Evolutionary conservation across 139 green algal species (phyloP), one percentile per base, ranked within the genome.

Genomic region (Asterochloris erici): DNA sequence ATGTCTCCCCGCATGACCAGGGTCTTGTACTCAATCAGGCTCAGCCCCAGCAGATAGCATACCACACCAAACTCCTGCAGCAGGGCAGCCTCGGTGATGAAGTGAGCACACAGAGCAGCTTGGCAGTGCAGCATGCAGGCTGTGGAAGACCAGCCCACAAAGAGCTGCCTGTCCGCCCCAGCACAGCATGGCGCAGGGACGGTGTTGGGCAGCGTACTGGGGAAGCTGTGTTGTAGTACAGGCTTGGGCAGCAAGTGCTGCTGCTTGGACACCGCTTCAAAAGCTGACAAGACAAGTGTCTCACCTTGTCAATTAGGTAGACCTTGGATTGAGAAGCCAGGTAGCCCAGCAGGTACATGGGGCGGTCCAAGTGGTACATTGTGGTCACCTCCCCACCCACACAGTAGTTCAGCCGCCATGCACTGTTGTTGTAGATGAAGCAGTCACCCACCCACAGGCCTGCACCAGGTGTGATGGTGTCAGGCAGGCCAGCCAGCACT

Each of bases 271-370:
- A 27, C 77, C 79, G 64, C 85, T 24, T 19, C 61, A 24, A 87
- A 88, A 90, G n/a, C 91, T 81, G 11, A 62, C 16, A 38, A 27
- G 14, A 54, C 38, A 54, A 54, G 2, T 54, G 38, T 54, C 38
- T 54, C 38, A 81, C 93, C 79, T 91, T 86, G 93, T 99, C 97
- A 77, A 99, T 96, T 27, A 99, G 91, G 90, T 98, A 99, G 64
- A 85, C 82, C 61, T 74, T 77, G 83, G 90, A 94, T 88, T 98
- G 93, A 24, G 89, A 83, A 2, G 96, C 96, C 69, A 99, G 88
- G 89, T 99, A 99, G 28, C 97, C 97, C 73, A 99, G 90, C 62
- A 99, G 89, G 90, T 98, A 99, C 92, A 98, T 96, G 60, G 97
- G 96, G 12, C 93, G 86, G 90, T 99, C 97, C 77, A 99, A 86